These are phyloP conservation scores for Pestalotiopsis fici DNA, from an alignment of 2,329 filamentous ascomycete genomes.

Conservation along the genomic window DNA sequence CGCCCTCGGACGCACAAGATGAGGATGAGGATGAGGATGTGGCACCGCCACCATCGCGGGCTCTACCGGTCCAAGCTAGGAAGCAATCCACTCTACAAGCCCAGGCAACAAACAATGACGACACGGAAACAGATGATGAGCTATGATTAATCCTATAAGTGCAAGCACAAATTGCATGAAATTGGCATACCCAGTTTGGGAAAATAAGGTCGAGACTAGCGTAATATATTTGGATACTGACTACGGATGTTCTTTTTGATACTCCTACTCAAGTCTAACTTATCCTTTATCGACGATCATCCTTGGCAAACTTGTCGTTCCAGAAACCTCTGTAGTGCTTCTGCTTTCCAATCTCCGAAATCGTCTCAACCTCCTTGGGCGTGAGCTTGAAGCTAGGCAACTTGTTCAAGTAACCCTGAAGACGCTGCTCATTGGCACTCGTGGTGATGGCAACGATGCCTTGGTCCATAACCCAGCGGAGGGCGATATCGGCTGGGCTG, in stretches of 20 bases:
- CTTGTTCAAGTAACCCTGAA: slow-evolving; percentile 55
- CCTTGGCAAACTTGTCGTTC: slow-evolving; percentile 49
- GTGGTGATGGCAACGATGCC: slow-evolving; percentile 62
- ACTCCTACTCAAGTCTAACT: neutral
- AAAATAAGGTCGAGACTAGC: neutral
- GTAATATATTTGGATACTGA: neutral
- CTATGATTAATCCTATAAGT: slow-evolving; percentile 35
- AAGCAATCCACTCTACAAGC: slow-evolving; percentile 26
- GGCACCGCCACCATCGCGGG: slow-evolving; percentile 30
- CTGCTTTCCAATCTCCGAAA: slow-evolving; percentile 55
- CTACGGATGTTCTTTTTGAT: neutral
- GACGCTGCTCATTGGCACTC: slow-evolving; percentile 56
- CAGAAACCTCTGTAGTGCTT: slow-evolving; percentile 66
- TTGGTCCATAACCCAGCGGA: slow-evolving; percentile 63
- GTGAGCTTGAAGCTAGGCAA: slow-evolving; percentile 59
- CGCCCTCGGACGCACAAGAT: slow-evolving; percentile 20
- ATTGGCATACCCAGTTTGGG: neutral
- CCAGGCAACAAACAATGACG: slow-evolving; percentile 36
- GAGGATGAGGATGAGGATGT: slow-evolving; percentile 20
- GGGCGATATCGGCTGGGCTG: slow-evolving; percentile 53
- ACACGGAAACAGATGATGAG: slow-evolving; percentile 60
- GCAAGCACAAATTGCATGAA: neutral
- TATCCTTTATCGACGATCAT: slow-evolving; percentile 45
- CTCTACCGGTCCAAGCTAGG: slow-evolving; percentile 45
- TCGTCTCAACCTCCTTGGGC: slow-evolving; percentile 56